Base-by-base conservation (phyloP, 2,329 filamentous ascomycete species). In the Fusarium humuli region DNA sequence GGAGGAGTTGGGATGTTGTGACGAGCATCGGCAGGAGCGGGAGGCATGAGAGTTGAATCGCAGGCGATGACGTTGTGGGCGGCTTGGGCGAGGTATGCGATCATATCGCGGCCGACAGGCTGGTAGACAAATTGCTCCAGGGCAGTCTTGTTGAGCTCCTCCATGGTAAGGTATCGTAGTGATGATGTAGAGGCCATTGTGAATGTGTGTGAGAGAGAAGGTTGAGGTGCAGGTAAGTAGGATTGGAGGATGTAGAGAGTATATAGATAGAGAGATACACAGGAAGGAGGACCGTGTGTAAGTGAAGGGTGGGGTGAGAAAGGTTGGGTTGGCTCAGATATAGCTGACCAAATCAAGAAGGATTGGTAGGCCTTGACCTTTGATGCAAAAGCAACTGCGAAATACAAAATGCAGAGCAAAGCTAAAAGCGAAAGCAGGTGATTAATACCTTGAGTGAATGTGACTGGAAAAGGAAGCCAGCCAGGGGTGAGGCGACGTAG, bases 101-200 rank as follows among this genome's bases (percentile, higher is more conserved):
- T 91, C 93, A 96, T 96, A 58, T 91, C 86, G 74, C 86, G 86
- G 77, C 86, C 90, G 70, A 96, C 93, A 12, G 91, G 90, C 73
- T 88, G 87, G 81, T 91, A 93, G 83, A 96, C 88, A 79, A 96
- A 95, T 76, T 92, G 88, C 76, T 94, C 92, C 70, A 96, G 86
- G 52, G 93, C 93, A 57, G 87, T 87, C 79, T 90, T 88, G 84
- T 94, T 94, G 77, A 89, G 85, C 80, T 89, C 85, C 67, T 81
- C 81, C 77, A 81, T 79, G 77, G 80, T 80, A 76, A 88, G 81
- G 66, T 80, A 80, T 79, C 81, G 78, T 65, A 53, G 53, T 74
- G 83, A 83, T 74, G 83, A 83, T 60, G 62, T 65, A 58, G 70
- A 65, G 53, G 69, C 57, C 61, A 73, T 70, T 67, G 61, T 59